Percentiles rank a stretch among this genome's conserved stretches.
phyloP scores from a whole-genome alignment of 179 eudicot species.

The Patellifolia procumbens region DNA sequence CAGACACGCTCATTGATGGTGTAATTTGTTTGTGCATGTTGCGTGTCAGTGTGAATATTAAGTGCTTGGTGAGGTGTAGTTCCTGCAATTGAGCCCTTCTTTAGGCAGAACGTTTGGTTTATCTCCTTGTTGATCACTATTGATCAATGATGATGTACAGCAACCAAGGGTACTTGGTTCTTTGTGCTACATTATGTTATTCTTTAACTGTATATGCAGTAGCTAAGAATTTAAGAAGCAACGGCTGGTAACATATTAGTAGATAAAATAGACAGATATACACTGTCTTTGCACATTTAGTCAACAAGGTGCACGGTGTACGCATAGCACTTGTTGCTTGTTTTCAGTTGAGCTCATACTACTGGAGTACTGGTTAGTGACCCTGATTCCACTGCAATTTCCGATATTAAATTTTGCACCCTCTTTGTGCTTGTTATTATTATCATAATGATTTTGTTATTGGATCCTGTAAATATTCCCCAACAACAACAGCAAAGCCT shows the following conservation, averaged over 20 bases:
- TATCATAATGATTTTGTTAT: no score
- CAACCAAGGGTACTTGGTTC: conserved; percentile 3
- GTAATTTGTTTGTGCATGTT: not conserved
- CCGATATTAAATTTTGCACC: not conserved
- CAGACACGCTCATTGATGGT: not conserved
- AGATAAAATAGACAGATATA: not conserved
- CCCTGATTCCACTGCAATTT: not conserved
- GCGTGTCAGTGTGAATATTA: not conserved
- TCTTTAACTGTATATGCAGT: not conserved
- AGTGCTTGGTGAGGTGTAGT: not conserved
- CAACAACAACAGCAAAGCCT: no score
- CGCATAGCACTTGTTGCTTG: not conserved
- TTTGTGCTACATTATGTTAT: not conserved
- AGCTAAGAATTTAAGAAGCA: not conserved
- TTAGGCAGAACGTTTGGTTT: not conserved
- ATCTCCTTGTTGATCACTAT: not conserved
- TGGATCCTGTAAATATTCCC: no score
- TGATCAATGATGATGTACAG: not conserved
- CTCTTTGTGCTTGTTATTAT: not conserved
- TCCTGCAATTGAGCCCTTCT: not conserved
- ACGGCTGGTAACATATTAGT: no score
- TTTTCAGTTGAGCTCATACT: not conserved
- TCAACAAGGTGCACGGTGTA: not conserved
- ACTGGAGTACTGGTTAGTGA: not conserved
- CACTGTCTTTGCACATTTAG: not conserved